These are phyloP conservation scores for Phytophthora litchii DNA, from an alignment of 352 stramenopile species.

Conservation along the genomic window DNA sequence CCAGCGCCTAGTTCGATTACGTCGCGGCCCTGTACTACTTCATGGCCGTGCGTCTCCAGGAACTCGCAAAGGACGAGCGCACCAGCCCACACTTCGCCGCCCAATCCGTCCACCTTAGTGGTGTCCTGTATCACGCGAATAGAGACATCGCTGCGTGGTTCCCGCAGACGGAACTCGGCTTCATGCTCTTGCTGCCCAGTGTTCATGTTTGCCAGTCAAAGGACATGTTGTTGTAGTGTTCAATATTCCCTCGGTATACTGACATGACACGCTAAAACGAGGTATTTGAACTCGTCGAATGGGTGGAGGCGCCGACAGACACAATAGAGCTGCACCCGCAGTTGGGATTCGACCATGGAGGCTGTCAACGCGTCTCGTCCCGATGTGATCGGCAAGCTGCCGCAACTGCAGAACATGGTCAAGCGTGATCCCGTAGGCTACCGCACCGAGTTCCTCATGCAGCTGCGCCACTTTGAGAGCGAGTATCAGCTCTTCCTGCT, in stretches of 20 bases:
- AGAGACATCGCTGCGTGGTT: conserved; percentile 10
- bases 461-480: conserved; percentile 95
- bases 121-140: conserved; percentile 61
- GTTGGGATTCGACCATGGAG: conserved; percentile 36
- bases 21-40: conserved; percentile 32
- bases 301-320: conserved; percentile 27
- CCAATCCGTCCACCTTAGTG: conserved; percentile 54
- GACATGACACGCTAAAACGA: conserved; percentile 6
- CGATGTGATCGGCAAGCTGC: conserved; percentile 91
- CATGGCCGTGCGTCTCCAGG: conserved; percentile 35
- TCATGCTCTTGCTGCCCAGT: conserved; percentile 43
- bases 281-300: conserved; percentile 22
- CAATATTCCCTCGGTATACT: conserved; percentile 1
- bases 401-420: conserved; percentile 98
- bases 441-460: conserved; percentile 97
- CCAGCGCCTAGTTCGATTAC: conserved; percentile 66
- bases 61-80: conserved; percentile 61
- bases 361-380: conserved; percentile 78
- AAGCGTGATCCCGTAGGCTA: conserved; percentile 98
- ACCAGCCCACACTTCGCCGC: conserved; percentile 65
- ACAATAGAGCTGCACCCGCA: background rate
- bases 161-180: conserved; percentile 30
- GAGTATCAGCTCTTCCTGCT: conserved; percentile 96
- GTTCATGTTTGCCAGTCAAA: conserved; percentile 12
- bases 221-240: background rate